Percentiles rank a stretch among this genome's conserved stretches.
These are phyloP conservation scores for Zhuliangozyma parablackwelliae DNA, from an alignment of 1,139 yeast species.

Conservation along the genomic window DNA sequence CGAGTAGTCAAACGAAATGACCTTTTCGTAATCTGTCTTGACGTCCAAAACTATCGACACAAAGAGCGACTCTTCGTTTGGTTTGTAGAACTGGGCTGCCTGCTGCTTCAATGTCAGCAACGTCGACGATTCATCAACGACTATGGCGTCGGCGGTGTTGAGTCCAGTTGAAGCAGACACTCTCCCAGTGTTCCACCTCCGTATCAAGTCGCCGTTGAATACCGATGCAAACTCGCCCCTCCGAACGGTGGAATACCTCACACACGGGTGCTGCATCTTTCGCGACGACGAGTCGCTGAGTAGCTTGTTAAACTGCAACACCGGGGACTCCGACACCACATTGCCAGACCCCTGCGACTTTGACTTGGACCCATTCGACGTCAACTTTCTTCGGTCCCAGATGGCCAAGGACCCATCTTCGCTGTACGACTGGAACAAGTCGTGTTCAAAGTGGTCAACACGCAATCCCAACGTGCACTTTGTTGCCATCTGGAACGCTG, in stretches of 20 bases:
- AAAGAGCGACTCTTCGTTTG: conserved; percentile 54
- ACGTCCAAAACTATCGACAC: conserved; percentile 75
- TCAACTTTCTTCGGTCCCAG: conserved; percentile 79
- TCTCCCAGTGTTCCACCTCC: conserved; percentile 77
- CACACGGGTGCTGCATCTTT: conserved; percentile 59
- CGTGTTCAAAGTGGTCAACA: conserved; percentile 60
- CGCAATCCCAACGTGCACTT: conserved; percentile 67
- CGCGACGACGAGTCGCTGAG: conserved; percentile 61
- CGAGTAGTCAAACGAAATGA: conserved; percentile 79
- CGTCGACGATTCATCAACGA: conserved; percentile 6
- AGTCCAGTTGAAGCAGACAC: conserved; percentile 17
- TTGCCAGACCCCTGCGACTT: conserved; percentile 12
- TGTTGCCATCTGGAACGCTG: conserved; percentile 71
- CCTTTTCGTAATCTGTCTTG: conserved; percentile 73
- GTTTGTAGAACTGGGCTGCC: conserved; percentile 32
- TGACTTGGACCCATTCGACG: conserved; percentile 16
- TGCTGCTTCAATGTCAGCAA: conserved; percentile 23
- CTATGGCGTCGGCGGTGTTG: not conserved
- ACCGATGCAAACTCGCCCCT: conserved; percentile 76
- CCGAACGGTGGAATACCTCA: conserved; percentile 65
- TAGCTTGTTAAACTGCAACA: conserved; percentile 62
- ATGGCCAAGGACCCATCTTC: conserved; percentile 83
- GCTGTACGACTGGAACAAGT: conserved; percentile 67
- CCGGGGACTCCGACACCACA: conserved; percentile 50
- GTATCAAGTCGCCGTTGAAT: conserved; percentile 70